Evolutionary conservation across 768 basidiomycete species (phyloP).

Genomic region (Suillus subaureus): DNA sequence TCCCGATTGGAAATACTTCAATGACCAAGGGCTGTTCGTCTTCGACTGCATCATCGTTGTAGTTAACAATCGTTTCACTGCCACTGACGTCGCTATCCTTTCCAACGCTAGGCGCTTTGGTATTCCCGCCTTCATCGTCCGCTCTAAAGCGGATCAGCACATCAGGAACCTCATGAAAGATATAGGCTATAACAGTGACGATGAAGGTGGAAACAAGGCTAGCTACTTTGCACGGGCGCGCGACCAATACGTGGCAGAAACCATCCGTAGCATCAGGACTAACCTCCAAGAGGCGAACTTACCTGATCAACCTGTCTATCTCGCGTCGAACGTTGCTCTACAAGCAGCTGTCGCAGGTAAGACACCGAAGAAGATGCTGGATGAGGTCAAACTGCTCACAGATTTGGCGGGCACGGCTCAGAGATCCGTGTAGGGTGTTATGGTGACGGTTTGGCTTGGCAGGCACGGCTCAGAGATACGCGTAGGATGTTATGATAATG

Average conservation of each 20-base stretch:
- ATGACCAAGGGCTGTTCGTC: constrained; percentile 30
- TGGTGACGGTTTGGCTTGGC: neutral
- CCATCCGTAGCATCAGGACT: constrained; percentile 11
- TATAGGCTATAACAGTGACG: constrained; percentile 24
- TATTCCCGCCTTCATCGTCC: constrained; percentile 33
- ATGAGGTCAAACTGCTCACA: constrained; percentile 11
- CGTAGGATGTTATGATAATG: neutral
- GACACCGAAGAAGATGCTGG: constrained; percentile 2
- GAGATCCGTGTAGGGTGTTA: neutral
- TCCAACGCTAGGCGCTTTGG: constrained; percentile 22
- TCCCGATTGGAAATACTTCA: constrained; percentile 32
- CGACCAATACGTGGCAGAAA: constrained; percentile 13
- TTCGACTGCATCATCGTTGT: constrained; percentile 30
- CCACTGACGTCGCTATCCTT: constrained; percentile 29
- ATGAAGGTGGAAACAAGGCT: constrained; percentile 7
- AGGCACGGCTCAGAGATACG: neutral
- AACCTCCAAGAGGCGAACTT: constrained; percentile 16
- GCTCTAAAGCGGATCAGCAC: constrained; percentile 40
- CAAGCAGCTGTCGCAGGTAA: constrained; percentile 5
- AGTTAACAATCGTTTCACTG: constrained; percentile 28
- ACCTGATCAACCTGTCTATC: constrained; percentile 19
- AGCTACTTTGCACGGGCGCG: constrained; percentile 11
- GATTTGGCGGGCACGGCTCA: constrained; percentile 6
- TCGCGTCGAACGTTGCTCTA: constrained; percentile 19
- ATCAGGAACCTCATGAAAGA: constrained; percentile 28